These are phyloP conservation scores for Termitomyces sp. DNA, from an alignment of 768 basidiomycete species.

Conservation along the genomic window DNA sequence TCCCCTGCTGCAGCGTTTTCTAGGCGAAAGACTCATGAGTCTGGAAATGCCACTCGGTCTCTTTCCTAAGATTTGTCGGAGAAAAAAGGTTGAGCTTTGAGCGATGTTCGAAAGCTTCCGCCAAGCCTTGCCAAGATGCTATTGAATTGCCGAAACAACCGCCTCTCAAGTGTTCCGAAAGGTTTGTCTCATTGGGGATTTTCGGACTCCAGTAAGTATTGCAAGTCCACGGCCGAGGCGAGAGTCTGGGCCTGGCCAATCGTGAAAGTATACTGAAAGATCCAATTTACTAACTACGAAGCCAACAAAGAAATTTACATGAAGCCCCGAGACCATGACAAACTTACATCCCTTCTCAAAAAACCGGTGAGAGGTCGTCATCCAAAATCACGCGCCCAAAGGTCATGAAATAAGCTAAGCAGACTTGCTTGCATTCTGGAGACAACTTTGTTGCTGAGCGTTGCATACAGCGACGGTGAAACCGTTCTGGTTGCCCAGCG, in stretches of 20 bases:
- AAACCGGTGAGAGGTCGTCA: not conserved
- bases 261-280: too few relatives aligned
- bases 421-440: slow-evolving; percentile 18
- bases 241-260: not conserved
- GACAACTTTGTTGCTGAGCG: slow-evolving; percentile 40
- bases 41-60: too few relatives aligned
- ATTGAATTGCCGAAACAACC: too few relatives aligned
- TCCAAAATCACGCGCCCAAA: not conserved
- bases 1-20: too few relatives aligned
- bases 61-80: too few relatives aligned
- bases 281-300: too few relatives aligned
- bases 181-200: not conserved
- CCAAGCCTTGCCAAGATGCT: not conserved
- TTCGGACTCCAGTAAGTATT: not conserved
- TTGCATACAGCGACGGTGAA: slow-evolving; percentile 46
- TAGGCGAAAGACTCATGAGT: too few relatives aligned
- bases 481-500: slow-evolving; percentile 41
- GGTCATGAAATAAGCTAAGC: not conserved
- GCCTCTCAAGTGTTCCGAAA: too few relatives aligned
- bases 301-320: too few relatives aligned
- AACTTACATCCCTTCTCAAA: slow-evolving; percentile 3
- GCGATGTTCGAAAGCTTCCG: not conserved
- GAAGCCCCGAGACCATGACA: too few relatives aligned
- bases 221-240: too few relatives aligned
- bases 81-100: not conserved